Percentiles rank a stretch among this genome's conserved stretches.
Conservation (phyloP, 768 basidiomycete species). For the Dentipellis sp. region DNA sequence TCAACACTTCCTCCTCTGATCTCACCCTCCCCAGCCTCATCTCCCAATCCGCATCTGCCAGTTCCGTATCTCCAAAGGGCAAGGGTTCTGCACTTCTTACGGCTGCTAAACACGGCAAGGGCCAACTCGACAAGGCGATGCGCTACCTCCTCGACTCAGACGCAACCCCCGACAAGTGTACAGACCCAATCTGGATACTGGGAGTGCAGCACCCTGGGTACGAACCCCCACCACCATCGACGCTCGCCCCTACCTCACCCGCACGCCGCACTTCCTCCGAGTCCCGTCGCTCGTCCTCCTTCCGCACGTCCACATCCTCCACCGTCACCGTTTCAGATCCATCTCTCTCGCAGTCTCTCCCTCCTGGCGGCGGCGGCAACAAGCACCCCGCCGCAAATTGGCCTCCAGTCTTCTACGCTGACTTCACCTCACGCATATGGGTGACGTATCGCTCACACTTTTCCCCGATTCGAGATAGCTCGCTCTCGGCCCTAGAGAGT, state of each 20-base stretch:
- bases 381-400: slow-evolving; percentile 29
- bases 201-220: slow-evolving; percentile 78
- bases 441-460: slow-evolving; percentile 90
- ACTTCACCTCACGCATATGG: slow-evolving; percentile 86
- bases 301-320: slow-evolving; percentile 36
- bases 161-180: slow-evolving; percentile 71
- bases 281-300: slow-evolving; percentile 34
- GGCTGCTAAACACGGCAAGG: slow-evolving; percentile 66
- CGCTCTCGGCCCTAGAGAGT: slow-evolving; percentile 32
- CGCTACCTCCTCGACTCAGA: slow-evolving; percentile 89
- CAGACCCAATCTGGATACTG: slow-evolving; percentile 83
- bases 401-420: slow-evolving; percentile 79
- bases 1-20: slow-evolving; percentile 63
- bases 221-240: slow-evolving; percentile 32
- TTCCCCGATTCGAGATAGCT: slow-evolving; percentile 62
- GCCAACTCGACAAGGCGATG: slow-evolving; percentile 75
- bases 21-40: slow-evolving; percentile 57
- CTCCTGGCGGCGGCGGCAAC: slow-evolving; percentile 17
- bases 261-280: slow-evolving; percentile 31
- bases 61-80: slow-evolving; percentile 30
- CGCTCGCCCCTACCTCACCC: slow-evolving; percentile 7
- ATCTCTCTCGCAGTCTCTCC: slow-evolving; percentile 28
- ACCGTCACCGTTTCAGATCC: slow-evolving; percentile 22
- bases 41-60: slow-evolving; percentile 28
- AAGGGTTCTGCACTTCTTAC: slow-evolving; percentile 47